Evolutionary conservation across 2,329 filamentous ascomycete species (phyloP).

Genomic region (Aspergillus fijiensis): DNA sequence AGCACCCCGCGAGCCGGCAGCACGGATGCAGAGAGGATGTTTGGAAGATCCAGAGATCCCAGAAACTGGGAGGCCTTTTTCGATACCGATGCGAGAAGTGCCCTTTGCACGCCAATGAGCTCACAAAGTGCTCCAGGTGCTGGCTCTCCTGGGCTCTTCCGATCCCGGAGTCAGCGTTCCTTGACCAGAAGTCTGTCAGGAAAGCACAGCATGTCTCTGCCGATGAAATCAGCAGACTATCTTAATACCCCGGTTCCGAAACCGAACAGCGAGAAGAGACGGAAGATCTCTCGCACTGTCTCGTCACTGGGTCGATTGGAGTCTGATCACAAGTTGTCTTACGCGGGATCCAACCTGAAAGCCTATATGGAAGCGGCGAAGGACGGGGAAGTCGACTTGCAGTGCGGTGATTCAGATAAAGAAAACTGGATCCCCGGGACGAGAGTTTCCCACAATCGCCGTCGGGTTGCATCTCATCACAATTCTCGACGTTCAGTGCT

Average conservation of each 20-base stretch:
- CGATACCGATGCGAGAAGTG: slow-evolving; percentile 74
- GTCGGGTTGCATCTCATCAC: slow-evolving; percentile 31
- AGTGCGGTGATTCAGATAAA: slow-evolving; percentile 81
- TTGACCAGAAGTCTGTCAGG: slow-evolving; percentile 51
- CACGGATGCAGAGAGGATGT: slow-evolving; percentile 51
- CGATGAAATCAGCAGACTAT: slow-evolving; percentile 41
- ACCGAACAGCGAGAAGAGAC: slow-evolving; percentile 54
- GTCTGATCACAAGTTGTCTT: slow-evolving; percentile 43
- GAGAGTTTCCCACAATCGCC: slow-evolving; percentile 40
- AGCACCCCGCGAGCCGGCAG: slow-evolving; percentile 57
- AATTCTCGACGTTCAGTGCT: slow-evolving; percentile 42
- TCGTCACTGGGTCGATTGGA: slow-evolving; percentile 66
- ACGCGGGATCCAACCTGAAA: slow-evolving; percentile 29
- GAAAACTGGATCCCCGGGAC: slow-evolving; percentile 75
- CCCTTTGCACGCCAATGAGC: slow-evolving; percentile 76
- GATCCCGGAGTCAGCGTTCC: slow-evolving; percentile 64
- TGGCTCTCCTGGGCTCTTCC: slow-evolving; percentile 76
- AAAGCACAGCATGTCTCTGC: slow-evolving; percentile 51
- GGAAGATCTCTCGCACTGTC: slow-evolving; percentile 59
- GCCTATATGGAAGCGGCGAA: slow-evolving; percentile 26
- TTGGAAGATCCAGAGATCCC: slow-evolving; percentile 80
- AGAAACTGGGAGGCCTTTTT: slow-evolving; percentile 90
- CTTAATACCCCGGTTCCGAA: slow-evolving; percentile 53
- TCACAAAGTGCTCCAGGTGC: slow-evolving; percentile 64
- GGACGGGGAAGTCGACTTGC: slow-evolving; percentile 43